phyloP scores from a whole-genome alignment of 2,329 filamentous ascomycete genomes.

The Botrytis elliptica region DNA sequence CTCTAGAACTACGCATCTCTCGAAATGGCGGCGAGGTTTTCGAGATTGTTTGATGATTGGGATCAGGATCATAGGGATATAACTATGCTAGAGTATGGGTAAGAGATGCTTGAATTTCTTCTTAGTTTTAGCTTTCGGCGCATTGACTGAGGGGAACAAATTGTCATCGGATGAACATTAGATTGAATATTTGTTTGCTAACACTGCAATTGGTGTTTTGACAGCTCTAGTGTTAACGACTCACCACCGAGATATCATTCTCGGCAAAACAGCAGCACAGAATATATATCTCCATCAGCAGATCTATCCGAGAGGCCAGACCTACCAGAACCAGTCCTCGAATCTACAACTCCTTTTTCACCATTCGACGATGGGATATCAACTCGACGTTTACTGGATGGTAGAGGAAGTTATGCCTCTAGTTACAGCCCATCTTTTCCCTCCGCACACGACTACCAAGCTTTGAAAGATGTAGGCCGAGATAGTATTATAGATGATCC shows the following conservation, averaged over 20 bases:
- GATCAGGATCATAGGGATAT: constrained; percentile 19
- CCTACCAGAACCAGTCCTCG: neutral
- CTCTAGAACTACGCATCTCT: neutral
- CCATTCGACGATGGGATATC: constrained; percentile 2
- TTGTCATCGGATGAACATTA: neutral
- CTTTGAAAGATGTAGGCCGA: neutral
- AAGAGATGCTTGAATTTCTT: neutral
- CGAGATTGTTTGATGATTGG: constrained; percentile 23
- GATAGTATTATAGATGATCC: neutral
- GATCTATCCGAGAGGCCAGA: constrained; percentile 14
- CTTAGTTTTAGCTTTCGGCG: neutral
- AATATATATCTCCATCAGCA: constrained; percentile 8
- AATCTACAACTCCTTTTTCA: neutral
- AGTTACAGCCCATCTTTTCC: neutral
- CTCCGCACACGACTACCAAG: constrained; percentile 5
- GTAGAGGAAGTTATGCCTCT: constrained; percentile 1
- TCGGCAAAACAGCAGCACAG: neutral
- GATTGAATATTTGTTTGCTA: neutral
- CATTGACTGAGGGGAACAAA: neutral
- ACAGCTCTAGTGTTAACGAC: neutral
- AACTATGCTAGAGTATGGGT: constrained; percentile 18
- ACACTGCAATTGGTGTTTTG: neutral
- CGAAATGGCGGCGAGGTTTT: constrained; percentile 17
- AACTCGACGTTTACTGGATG: neutral
- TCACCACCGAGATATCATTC: constrained; percentile 6